Evolutionary conservation across 2,329 filamentous ascomycete genomes (phyloP).

Genomic region (Fusarium azukiicola): DNA sequence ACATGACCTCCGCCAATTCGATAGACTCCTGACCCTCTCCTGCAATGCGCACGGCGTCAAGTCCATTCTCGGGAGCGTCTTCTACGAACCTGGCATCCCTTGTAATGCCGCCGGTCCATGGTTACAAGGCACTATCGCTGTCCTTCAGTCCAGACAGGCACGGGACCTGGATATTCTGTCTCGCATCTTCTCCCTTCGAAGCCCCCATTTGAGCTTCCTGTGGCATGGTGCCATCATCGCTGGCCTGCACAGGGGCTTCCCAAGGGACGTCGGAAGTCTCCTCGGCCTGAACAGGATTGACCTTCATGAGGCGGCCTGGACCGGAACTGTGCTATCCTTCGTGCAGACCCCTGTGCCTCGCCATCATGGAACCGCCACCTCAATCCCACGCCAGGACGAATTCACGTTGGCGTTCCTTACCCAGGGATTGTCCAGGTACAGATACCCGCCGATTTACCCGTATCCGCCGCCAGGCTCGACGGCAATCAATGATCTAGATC

Average conservation of each 20-base stretch:
- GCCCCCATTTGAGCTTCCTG: slow-evolving; percentile 17
- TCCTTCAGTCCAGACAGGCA: neutral
- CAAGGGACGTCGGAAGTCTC: slow-evolving; percentile 7
- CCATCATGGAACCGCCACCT: neutral
- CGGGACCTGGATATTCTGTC: neutral
- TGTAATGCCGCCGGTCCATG: slow-evolving; percentile 18
- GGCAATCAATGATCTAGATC: slow-evolving; percentile 19
- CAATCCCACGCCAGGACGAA: slow-evolving; percentile 26
- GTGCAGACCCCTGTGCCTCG: slow-evolving; percentile 24
- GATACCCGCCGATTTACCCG: slow-evolving; percentile 20
- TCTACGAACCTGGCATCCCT: slow-evolving; percentile 7
- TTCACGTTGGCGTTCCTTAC: slow-evolving; percentile 23
- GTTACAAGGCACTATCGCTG: slow-evolving; percentile 9
- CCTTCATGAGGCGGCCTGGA: slow-evolving; percentile 26
- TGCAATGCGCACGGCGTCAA: neutral
- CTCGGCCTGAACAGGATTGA: slow-evolving; percentile 21
- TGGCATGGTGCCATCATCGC: slow-evolving; percentile 24
- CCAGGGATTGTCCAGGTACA: slow-evolving; percentile 2
- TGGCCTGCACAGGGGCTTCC: slow-evolving; percentile 24
- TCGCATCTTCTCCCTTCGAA: slow-evolving; percentile 12
- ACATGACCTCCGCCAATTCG: neutral
- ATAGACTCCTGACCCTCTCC: slow-evolving; percentile 7
- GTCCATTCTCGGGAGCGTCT: slow-evolving; percentile 12
- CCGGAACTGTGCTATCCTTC: slow-evolving; percentile 28
- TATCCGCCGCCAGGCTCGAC: slow-evolving; percentile 23